Base-by-base conservation (phyloP, 176 grass and related monocot genomes). In the Rhipidocladum racemiflorum region DNA sequence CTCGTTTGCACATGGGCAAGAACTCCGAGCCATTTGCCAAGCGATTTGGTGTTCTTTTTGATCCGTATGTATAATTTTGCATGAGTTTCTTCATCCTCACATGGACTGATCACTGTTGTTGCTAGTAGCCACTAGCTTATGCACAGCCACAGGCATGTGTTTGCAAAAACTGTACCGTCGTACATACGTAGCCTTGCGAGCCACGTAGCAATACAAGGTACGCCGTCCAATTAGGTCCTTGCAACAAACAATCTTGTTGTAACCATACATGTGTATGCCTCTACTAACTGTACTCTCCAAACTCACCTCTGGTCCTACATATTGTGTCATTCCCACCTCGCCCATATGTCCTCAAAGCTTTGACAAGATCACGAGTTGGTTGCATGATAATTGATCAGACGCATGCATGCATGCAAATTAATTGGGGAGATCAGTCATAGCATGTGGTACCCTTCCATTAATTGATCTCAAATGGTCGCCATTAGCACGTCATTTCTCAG, bases 171-270 rank as follows among this genome's bases (percentile, higher is more conserved):
- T 46, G 66, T 61, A 61, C 38, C 35, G 48, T 55, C 81, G 60
- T 29, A 65, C 81, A 23, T 21, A 53, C 43, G 59, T 56, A 60
- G 54, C 35, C 34, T 76, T 76, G 72, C 62, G 14, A n/a, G 36
- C 82, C 35, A 75, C 38, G 71, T 61, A 42, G 24, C n/a, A 6
- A 67, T 28, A 23, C 65, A 51, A 81, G 65, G 71, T 72, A 72
- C 69, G 13, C 45, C 53, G 44, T 6, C 34, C 20, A n/a, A 12
- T 35, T 51, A 17, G 16, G 81, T 74, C 43, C 70, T 75, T 7
- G 16, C 2, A 60, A 61, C 60, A 65, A 55, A 65, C 81, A 54
- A 23, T 66, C 62, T 35, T 74, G 28, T 12, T 9, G 48, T 76
- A 44, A 48, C 48, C 7, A 36, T 16, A 66, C 21, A 56, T 17